Evolutionary conservation across 352 stramenopile genomes (phyloP).

Genomic region (Globisporangium nodosum): DNA sequence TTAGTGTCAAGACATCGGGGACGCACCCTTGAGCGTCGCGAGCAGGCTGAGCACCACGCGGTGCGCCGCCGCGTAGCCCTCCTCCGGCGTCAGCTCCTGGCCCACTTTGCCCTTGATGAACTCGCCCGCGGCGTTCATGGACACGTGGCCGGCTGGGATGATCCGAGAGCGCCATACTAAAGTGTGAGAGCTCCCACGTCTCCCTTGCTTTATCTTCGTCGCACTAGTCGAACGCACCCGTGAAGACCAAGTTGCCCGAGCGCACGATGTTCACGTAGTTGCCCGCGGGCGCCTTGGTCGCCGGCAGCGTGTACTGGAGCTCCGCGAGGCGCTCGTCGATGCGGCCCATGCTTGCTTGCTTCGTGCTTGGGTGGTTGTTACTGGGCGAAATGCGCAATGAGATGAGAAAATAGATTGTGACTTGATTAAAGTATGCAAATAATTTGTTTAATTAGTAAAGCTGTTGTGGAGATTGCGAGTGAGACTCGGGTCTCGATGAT

Average conservation of each 20-base stretch:
- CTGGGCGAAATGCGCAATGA: too few species aligned
- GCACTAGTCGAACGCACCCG: slow-evolving; percentile 18
- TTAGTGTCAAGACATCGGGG: too few species aligned
- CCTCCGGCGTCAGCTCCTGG: slow-evolving; percentile 65
- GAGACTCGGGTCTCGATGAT: too few species aligned
- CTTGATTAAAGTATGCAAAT: too few species aligned
- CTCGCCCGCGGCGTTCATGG: slow-evolving; percentile 31
- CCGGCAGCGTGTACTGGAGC: slow-evolving; percentile 62
- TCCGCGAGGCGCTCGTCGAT: slow-evolving; percentile 60
- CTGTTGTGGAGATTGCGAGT: too few species aligned
- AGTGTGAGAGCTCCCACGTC: too few species aligned
- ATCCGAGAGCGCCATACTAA: too few species aligned
- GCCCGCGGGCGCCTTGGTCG: slow-evolving; percentile 55
- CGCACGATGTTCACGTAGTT: slow-evolving; percentile 61
- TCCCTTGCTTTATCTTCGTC: too few species aligned
- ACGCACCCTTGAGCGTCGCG: slow-evolving; percentile 74
- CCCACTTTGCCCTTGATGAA: slow-evolving; percentile 81
- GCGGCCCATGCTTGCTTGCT: slow-evolving; percentile 21
- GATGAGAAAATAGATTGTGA: too few species aligned
- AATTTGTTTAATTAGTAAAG: too few species aligned
- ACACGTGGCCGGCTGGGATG: slow-evolving; percentile 56
- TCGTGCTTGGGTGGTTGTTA: neutral
- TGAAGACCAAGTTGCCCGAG: slow-evolving; percentile 70
- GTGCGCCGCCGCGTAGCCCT: slow-evolving; percentile 82
- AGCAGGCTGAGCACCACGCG: slow-evolving; percentile 79